Conservation (phyloP, 805 yeast genomes). For the Yamadazyma sp. region DNA sequence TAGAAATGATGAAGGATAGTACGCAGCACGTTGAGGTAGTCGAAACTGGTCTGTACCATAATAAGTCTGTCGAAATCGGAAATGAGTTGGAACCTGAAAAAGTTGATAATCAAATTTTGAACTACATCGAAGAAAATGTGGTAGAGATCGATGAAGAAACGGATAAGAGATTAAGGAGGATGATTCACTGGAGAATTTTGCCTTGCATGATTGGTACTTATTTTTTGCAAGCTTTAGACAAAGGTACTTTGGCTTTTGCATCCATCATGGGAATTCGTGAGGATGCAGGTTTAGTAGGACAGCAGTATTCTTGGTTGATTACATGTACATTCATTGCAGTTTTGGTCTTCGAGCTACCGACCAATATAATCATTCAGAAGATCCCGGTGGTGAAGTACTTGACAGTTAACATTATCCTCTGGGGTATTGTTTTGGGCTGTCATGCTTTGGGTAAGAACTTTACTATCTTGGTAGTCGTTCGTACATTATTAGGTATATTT, state of each 20-base stretch:
- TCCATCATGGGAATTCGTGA: conserved; percentile 63
- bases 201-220: conserved; percentile 54
- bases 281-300: conserved; percentile 37
- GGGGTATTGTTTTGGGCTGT: conserved; percentile 55
- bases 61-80: conserved; percentile 11
- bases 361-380: conserved; percentile 27
- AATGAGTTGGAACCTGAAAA: conserved; percentile 10
- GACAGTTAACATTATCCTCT: conserved; percentile 44
- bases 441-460: conserved; percentile 54
- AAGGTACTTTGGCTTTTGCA: conserved; percentile 56
- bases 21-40: conserved; percentile 11
- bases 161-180: conserved; percentile 20
- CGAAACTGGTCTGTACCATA: conserved; percentile 1
- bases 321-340: conserved; percentile 55
- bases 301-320: conserved; percentile 51
- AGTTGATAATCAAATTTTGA: conserved; percentile 17
- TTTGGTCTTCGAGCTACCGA: conserved; percentile 52
- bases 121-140: conserved; percentile 20
- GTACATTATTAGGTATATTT: conserved; percentile 53
- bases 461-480: conserved; percentile 52
- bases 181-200: conserved; percentile 31
- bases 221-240: conserved; percentile 58
- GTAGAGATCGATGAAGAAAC: conserved; percentile 25
- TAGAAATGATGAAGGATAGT: conserved; percentile 12
- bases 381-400: conserved; percentile 54